Evolutionary conservation across 305 asterid species (phyloP), one percentile per base, ranked within the genome.

Genomic region (Ilex paraguariensis): DNA sequence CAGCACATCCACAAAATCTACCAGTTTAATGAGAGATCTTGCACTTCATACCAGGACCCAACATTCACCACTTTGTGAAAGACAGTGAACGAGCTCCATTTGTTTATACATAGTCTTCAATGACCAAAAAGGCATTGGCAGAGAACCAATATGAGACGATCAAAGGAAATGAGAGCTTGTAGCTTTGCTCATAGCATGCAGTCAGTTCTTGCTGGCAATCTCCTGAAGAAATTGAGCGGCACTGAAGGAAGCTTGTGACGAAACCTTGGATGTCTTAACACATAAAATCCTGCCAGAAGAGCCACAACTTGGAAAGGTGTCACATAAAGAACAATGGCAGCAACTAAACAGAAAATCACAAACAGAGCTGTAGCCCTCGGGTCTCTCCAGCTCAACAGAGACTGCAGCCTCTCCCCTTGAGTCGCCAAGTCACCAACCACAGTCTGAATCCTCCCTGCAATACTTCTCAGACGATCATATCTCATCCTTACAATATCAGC

Each of bases 401-500:
- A 49, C 45, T 59, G 63, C 42, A 59, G 45, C 44, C 63, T 42
- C 63, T 59, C 63, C 2, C 63, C 52, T 42, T 59, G 63, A 42
- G 63, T 59, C 14, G 63, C 63, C 36, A 59, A 16, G 45, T 59
- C 63, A 49, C 63, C 63, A 40, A 59, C 63, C 17, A 59, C 63
- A 9, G 63, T 40, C 30, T 59, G 63, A 59, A 59, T 59, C 63
- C 63, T 17, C 16, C 63, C 63, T 39, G 63, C 63, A 42, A 59
- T 16, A 21, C 63, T 59, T 40, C 63, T 59, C 36, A 59, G 50
- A 11, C 63, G 63, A 42, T 59, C 63, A 17, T 59, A 59, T 32
- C 63, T 59, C 63, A 40, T 59, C 45, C 63, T 49, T 3, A 59
- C 63, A 59, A 59, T 42, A 49, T 59, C 63, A 11, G 63, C 63